These are phyloP conservation scores for Solanum sparsipilum DNA, from an alignment of 257 asterid genomes.

Conservation along the genomic window DNA sequence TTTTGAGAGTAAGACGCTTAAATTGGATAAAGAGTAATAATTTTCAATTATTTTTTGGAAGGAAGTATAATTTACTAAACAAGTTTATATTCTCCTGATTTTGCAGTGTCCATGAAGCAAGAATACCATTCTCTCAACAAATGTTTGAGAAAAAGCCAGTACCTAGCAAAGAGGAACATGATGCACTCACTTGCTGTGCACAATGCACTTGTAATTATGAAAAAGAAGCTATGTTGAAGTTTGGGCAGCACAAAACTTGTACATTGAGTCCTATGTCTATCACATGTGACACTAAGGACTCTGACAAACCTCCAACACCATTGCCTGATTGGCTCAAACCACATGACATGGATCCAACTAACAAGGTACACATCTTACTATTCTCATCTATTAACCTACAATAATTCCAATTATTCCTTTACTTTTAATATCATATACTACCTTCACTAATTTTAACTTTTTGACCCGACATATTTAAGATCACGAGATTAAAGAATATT, in stretches of 20 bases:
- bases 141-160: slow-evolving; percentile 28
- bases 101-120: slow-evolving; percentile 45
- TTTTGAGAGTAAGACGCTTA: not conserved
- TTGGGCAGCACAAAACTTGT: slow-evolving; percentile 17
- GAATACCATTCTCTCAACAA: slow-evolving; percentile 24
- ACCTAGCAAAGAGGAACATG: slow-evolving; percentile 28
- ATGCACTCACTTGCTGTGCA: slow-evolving; percentile 47
- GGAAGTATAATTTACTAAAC: not conserved
- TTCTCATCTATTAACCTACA: not conserved
- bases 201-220: slow-evolving; percentile 66
- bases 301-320: slow-evolving; percentile 28
- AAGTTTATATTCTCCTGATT: not conserved
- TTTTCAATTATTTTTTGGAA: not conserved
- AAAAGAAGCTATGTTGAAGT: slow-evolving; percentile 38
- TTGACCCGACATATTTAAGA: too few relatives aligned
- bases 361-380: slow-evolving; percentile 30
- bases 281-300: slow-evolving; percentile 11
- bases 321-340: slow-evolving; percentile 69
- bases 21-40: not conserved
- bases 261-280: not conserved
- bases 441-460: not conserved
- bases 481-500: too few relatives aligned
- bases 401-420: not conserved
- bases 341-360: slow-evolving; percentile 17
- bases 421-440: not conserved